phyloP scores from a whole-genome alignment of 2,329 filamentous ascomycete species.

The Neonectria sp. region DNA sequence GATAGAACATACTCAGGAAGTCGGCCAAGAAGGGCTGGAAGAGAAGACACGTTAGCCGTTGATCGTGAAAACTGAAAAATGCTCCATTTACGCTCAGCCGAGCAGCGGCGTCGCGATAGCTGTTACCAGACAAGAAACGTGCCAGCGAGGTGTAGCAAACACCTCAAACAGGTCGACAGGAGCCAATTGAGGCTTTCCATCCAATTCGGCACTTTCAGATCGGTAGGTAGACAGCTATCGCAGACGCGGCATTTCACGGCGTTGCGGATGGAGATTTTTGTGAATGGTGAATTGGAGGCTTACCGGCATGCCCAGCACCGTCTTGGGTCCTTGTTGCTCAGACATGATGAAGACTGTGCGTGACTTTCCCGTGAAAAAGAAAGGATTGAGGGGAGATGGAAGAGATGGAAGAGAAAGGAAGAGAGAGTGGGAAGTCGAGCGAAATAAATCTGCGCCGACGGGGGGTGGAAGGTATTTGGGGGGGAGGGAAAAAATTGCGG shows the following conservation, averaged over 20 bases:
- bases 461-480: conserved; percentile 60
- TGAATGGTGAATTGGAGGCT: conserved; percentile 52
- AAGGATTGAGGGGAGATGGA: conserved; percentile 76
- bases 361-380: conserved; percentile 61
- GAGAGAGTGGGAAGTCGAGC: conserved; percentile 59
- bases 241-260: conserved; percentile 50
- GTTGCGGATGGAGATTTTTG: conserved; percentile 20
- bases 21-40: conserved; percentile 92
- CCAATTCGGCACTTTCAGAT: conserved; percentile 18
- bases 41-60: conserved; percentile 44
- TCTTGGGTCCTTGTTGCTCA: conserved; percentile 63
- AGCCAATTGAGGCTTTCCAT: conserved; percentile 37
- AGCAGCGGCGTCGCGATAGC: conserved; percentile 25
- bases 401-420: conserved; percentile 60
- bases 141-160: neutral
- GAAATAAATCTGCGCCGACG: conserved; percentile 64
- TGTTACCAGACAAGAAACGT: conserved; percentile 1
- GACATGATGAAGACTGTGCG: conserved; percentile 67
- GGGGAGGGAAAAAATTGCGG: conserved; percentile 65
- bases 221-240: conserved; percentile 39
- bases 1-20: conserved; percentile 91
- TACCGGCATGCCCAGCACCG: conserved; percentile 79
- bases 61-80: conserved; percentile 1
- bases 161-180: conserved; percentile 8
- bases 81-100: conserved; percentile 3